Percentiles rank a stretch among this genome's conserved stretches.
Evolutionary conservation across 495 filamentous ascomycete species (phyloP).

Genomic region (Trypethelium eluteriae): DNA sequence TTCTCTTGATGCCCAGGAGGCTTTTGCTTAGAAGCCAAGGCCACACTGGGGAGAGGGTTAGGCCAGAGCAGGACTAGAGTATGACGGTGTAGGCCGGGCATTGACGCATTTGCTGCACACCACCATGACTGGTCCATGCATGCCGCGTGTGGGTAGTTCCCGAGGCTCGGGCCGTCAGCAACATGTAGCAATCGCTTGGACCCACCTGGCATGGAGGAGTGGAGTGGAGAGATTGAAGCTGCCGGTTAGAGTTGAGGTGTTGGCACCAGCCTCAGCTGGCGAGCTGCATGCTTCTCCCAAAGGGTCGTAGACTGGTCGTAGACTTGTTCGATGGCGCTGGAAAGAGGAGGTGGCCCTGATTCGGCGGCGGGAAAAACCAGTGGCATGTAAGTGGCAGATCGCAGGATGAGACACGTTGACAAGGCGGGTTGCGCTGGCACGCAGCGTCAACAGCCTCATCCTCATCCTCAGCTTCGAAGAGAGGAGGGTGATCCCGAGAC

Average conservation of each 20-base stretch:
- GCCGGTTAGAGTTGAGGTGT: background rate
- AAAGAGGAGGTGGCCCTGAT: background rate
- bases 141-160: slow-evolving; percentile 10
- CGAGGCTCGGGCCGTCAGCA: slow-evolving; percentile 12
- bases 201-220: background rate
- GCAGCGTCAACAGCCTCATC: slow-evolving; percentile 2
- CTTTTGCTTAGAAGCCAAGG: background rate
- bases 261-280: slow-evolving; percentile 12
- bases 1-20: background rate
- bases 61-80: slow-evolving; percentile 7
- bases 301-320: background rate
- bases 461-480: slow-evolving; percentile 1
- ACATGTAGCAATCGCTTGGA: slow-evolving; percentile 12
- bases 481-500: background rate
- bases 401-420: slow-evolving; percentile 9
- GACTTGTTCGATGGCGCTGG: slow-evolving; percentile 3
- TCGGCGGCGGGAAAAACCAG: background rate
- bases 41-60: background rate
- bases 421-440: background rate
- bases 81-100: slow-evolving; percentile 5
- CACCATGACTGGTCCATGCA: slow-evolving; percentile 8
- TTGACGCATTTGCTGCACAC: slow-evolving; percentile 12
- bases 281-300: background rate
- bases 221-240: background rate
- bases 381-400: background rate